Conservation (phyloP, 2,329 filamentous ascomycete genomes). For the Teratosphaeria epicoccoides region DNA sequence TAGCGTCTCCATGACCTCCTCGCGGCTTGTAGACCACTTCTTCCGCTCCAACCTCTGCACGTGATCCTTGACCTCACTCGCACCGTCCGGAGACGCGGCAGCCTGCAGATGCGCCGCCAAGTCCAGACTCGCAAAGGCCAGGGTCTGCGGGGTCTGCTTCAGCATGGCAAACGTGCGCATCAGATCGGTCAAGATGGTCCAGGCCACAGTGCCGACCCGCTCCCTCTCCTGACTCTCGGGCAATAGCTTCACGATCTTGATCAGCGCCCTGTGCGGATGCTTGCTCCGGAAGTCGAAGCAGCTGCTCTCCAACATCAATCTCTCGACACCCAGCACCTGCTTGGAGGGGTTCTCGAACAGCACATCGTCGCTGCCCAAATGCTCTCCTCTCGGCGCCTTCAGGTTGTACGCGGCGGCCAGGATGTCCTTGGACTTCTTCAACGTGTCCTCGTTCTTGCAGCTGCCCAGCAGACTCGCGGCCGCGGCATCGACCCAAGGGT, state of each 20-base stretch:
- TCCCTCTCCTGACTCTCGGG: conserved; percentile 8
- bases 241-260: not conserved
- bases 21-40: conserved; percentile 31
- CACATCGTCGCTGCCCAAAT: conserved; percentile 69
- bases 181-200: conserved; percentile 36
- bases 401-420: conserved; percentile 83
- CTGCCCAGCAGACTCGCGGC: conserved; percentile 81
- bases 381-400: conserved; percentile 48
- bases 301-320: conserved; percentile 83
- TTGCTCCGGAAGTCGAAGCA: conserved; percentile 89
- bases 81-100: conserved; percentile 37
- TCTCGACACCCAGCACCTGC: conserved; percentile 77
- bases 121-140: conserved; percentile 50
- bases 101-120: conserved; percentile 24
- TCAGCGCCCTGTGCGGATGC: conserved; percentile 33
- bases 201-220: conserved; percentile 48
- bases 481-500: conserved; percentile 72
- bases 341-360: conserved; percentile 70
- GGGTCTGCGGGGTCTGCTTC: conserved; percentile 69
- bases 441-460: conserved; percentile 94
- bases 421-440: conserved; percentile 93
- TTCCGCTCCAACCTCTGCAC: conserved; percentile 54
- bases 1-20: conserved; percentile 73
- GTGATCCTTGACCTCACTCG: conserved; percentile 79
- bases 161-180: conserved; percentile 77